These are phyloP conservation scores for Macrolepiota dolichaula DNA, from an alignment of 768 basidiomycete species.

Conservation along the genomic window DNA sequence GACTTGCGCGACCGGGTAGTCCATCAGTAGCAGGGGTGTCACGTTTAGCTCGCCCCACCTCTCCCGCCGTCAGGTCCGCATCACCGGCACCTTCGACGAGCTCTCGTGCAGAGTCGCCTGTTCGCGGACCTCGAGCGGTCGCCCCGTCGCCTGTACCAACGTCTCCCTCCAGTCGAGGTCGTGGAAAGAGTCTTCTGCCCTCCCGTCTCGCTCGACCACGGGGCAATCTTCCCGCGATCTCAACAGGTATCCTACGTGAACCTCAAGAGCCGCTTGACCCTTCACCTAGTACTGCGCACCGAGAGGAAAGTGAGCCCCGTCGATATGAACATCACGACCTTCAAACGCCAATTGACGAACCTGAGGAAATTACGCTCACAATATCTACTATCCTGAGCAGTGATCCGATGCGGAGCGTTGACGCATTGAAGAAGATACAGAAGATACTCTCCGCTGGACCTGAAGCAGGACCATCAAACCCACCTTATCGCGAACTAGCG, in stretches of 20 bases:
- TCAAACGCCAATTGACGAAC: slow-evolving; percentile 27
- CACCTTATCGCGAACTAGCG: slow-evolving; percentile 73
- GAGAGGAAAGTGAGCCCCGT: slow-evolving; percentile 4
- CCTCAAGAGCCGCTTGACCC: slow-evolving; percentile 25
- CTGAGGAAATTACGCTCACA: slow-evolving; percentile 69
- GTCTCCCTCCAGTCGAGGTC: slow-evolving; percentile 43
- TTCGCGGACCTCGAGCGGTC: slow-evolving; percentile 25
- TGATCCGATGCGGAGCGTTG: slow-evolving; percentile 82
- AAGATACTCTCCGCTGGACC: slow-evolving; percentile 76
- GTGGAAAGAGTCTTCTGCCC: slow-evolving; percentile 69
- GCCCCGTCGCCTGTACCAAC: slow-evolving; percentile 27
- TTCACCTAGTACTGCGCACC: neutral
- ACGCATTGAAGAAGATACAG: slow-evolving; percentile 91
- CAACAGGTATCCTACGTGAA: neutral
- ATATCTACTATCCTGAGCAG: slow-evolving; percentile 90
- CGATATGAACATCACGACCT: slow-evolving; percentile 23
- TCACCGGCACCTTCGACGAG: slow-evolving; percentile 36
- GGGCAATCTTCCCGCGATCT: slow-evolving; percentile 34
- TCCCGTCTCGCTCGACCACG: slow-evolving; percentile 73
- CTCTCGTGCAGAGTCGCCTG: slow-evolving; percentile 41
- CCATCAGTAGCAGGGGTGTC: slow-evolving; percentile 29
- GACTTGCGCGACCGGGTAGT: slow-evolving; percentile 30
- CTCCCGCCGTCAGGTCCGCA: slow-evolving; percentile 43
- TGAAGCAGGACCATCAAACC: slow-evolving; percentile 64
- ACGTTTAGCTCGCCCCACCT: slow-evolving; percentile 41